phyloP scores from a whole-genome alignment of 148 eudicot species.

The Oxyria digyna region DNA sequence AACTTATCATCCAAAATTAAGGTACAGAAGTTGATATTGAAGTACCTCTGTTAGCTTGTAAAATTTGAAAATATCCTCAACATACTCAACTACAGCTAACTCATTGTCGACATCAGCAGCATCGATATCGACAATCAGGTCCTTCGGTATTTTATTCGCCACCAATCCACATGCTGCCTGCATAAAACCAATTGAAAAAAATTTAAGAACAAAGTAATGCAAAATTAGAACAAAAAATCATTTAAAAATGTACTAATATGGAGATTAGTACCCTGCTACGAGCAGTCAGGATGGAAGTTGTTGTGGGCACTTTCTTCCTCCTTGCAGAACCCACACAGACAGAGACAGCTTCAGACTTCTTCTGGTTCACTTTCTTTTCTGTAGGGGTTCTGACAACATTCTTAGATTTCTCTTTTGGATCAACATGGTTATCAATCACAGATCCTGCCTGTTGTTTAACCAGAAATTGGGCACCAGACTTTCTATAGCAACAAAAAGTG shows the following conservation, averaged over 20 bases:
- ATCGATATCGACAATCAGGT: background rate
- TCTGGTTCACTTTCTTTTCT: slow-evolving; percentile 15
- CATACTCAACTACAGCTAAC: slow-evolving; percentile 9
- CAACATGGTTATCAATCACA: background rate
- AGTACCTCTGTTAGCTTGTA: slow-evolving; percentile 10
- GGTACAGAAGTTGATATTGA: background rate
- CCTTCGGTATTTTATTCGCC: background rate
- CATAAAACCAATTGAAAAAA: background rate
- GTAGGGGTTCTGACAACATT: slow-evolving; percentile 34
- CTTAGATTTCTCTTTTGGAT: slow-evolving; percentile 4
- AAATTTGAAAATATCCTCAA: slow-evolving; percentile 8
- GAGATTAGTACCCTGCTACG: slow-evolving; percentile 36
- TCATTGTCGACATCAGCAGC: slow-evolving; percentile 6
- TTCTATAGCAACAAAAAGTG: slow-evolving; percentile 12
- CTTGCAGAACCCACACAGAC: slow-evolving; percentile 4
- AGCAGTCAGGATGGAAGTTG: slow-evolving; percentile 48
- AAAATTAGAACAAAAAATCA: background rate
- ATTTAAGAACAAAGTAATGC: background rate
- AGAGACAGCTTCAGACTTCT: slow-evolving; percentile 12
- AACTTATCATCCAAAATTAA: background rate
- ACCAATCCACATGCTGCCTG: slow-evolving; percentile 41
- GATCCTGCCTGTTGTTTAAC: slow-evolving; percentile 36
- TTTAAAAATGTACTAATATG: background rate
- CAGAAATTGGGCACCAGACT: slow-evolving; percentile 46
- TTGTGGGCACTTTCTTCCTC: slow-evolving; percentile 28